Conservation (phyloP, 2,329 filamentous ascomycete genomes). For the Paramyrothecium roridum region DNA sequence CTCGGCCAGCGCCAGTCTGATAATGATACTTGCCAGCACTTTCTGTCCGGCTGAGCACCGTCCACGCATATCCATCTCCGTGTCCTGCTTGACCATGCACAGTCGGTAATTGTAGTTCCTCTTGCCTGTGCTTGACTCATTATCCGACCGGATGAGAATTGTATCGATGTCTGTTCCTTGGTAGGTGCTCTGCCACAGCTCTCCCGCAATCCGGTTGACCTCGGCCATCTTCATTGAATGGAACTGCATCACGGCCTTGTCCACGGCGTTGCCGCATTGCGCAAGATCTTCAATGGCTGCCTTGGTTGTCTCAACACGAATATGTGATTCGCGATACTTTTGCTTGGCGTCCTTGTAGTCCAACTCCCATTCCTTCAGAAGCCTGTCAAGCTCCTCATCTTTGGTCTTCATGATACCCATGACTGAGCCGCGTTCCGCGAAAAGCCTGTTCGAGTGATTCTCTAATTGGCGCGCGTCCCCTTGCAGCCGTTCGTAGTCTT, state of each 20-base stretch:
- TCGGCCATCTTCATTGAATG: conserved; percentile 97
- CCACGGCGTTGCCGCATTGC: conserved; percentile 78
- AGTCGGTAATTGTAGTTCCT: conserved; percentile 95
- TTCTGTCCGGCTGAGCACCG: conserved; percentile 96
- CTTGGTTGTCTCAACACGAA: conserved; percentile 87
- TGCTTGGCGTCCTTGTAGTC: conserved; percentile 81
- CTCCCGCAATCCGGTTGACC: conserved; percentile 90
- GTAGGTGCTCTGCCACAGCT: conserved; percentile 97
- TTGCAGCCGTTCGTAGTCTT: conserved; percentile 74
- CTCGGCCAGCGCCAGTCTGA: conserved; percentile 91
- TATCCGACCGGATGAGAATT: conserved; percentile 90
- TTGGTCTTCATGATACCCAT: conserved; percentile 80
- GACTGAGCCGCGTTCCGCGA: conserved; percentile 70
- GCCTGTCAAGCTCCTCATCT: conserved; percentile 71
- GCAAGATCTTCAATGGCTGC: conserved; percentile 88
- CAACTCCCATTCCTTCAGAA: conserved; percentile 76
- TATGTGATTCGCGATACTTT: conserved; percentile 83
- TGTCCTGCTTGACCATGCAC: conserved; percentile 95
- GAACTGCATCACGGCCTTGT: conserved; percentile 97
- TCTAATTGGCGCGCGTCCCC: conserved; percentile 67
- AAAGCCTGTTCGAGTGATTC: conserved; percentile 63
- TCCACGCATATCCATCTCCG: conserved; percentile 99
- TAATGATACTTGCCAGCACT: conserved; percentile 94
- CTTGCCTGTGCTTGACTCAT: conserved; percentile 69
- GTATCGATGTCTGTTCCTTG: conserved; percentile 96